phyloP scores from a whole-genome alignment of 2,329 filamentous ascomycete genomes.

The Coleophoma crateriformis region DNA sequence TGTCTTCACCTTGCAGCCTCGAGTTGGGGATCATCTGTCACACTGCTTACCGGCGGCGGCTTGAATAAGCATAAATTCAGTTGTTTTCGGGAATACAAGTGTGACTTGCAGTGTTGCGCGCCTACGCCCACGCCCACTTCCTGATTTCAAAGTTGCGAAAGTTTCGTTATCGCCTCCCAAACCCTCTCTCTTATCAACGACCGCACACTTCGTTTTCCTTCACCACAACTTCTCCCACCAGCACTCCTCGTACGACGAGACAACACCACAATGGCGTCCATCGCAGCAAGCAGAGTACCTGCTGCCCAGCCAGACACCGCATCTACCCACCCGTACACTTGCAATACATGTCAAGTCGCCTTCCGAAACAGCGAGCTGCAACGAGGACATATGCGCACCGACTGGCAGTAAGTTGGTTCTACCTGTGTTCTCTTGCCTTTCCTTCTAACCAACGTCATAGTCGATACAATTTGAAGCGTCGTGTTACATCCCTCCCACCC shows the following conservation, averaged over 20 bases:
- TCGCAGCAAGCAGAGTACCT: constrained; percentile 31
- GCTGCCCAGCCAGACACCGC: constrained; percentile 25
- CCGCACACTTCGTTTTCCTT: background rate
- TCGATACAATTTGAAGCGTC: constrained; percentile 93
- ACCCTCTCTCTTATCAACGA: constrained; percentile 1
- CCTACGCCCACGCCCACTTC: background rate
- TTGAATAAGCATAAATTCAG: too few species aligned
- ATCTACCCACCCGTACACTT: constrained; percentile 82
- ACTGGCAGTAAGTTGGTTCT: constrained; percentile 79
- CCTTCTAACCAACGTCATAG: constrained; percentile 36
- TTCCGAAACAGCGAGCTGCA: constrained; percentile 93
- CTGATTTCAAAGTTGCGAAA: background rate
- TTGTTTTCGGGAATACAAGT: too few species aligned
- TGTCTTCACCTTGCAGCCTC: too few species aligned
- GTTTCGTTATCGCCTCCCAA: background rate
- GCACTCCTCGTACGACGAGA: background rate
- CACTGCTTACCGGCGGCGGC: too few species aligned
- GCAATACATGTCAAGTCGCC: constrained; percentile 96
- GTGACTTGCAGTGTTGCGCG: background rate
- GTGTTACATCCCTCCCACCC: constrained; percentile 83
- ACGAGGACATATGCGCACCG: constrained; percentile 92
- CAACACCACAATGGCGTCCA: constrained; percentile 40
- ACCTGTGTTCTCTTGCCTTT: constrained; percentile 3
- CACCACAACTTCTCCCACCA: background rate
- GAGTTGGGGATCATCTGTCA: too few species aligned